Percentiles rank a stretch among this genome's conserved stretches.
Conservation (phyloP, 2,329 filamentous ascomycete genomes). For the Phialophora verrucosa region DNA sequence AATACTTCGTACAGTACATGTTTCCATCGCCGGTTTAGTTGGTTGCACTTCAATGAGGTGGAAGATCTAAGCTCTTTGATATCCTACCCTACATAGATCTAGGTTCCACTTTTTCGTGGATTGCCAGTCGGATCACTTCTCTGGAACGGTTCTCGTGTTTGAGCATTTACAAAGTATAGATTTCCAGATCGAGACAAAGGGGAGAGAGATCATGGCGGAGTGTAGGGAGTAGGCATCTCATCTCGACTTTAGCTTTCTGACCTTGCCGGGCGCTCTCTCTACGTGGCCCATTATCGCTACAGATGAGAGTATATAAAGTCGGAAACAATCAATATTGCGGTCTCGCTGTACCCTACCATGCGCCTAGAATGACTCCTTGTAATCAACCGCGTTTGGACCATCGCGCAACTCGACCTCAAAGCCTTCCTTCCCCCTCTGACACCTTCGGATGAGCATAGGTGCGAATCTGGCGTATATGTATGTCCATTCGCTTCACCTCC, state of each 20-base stretch:
- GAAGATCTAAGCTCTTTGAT: too few species aligned
- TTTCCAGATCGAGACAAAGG: not conserved
- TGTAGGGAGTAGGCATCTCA: not conserved
- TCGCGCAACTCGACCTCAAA: not conserved
- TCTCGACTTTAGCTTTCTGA: not conserved
- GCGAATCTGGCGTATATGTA: not conserved
- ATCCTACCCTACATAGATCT: too few species aligned
- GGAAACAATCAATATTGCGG: not conserved
- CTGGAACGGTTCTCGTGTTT: too few species aligned
- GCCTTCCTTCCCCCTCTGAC: not conserved
- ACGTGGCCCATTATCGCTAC: not conserved
- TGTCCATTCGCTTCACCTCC: not conserved
- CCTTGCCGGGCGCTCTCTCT: not conserved
- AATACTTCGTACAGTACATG: too few species aligned
- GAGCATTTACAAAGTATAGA: too few species aligned
- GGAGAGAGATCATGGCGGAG: rapidly evolving
- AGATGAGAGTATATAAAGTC: not conserved
- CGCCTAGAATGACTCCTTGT: conserved; percentile 3
- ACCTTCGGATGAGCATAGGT: not conserved
- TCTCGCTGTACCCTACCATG: conserved; percentile 4
- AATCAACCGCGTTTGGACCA: not conserved
- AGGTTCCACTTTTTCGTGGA: too few species aligned
- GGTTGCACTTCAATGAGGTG: too few species aligned
- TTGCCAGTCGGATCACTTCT: too few species aligned
- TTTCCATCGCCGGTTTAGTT: too few species aligned